Evolutionary conservation across 73 alveolate genomes (phyloP).

Genomic region (Breviolum minutum): DNA sequence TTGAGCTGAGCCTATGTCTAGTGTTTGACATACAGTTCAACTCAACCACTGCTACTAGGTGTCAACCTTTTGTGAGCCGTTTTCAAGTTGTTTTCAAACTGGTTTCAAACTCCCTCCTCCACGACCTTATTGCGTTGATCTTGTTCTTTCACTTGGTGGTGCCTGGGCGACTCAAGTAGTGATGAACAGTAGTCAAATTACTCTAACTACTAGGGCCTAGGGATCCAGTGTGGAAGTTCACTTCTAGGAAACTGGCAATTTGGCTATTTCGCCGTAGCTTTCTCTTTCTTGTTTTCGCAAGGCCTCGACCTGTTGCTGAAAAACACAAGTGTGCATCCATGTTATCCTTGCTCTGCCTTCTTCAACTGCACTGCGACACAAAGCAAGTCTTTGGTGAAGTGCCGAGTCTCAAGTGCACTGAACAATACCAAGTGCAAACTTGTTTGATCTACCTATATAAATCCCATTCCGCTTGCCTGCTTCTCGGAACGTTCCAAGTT

Average conservation of each 20-base stretch:
- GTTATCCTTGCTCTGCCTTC: neutral
- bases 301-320: slow-evolving; percentile 76
- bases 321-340: too few species aligned
- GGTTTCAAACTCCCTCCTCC: slow-evolving; percentile 14
- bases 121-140: slow-evolving; percentile 85
- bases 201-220: neutral
- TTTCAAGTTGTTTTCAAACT: neutral
- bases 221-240: neutral
- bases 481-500: slow-evolving; percentile 77
- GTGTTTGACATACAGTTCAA: neutral
- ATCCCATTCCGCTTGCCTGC: slow-evolving; percentile 9
- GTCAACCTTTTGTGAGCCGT: neutral
- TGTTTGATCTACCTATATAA: too few species aligned
- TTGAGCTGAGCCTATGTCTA: slow-evolving; percentile 59
- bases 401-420: too few species aligned
- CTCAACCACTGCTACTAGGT: too few species aligned
- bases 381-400: too few species aligned
- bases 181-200: neutral
- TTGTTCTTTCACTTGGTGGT: slow-evolving; percentile 78
- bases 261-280: slow-evolving; percentile 73
- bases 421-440: too few species aligned
- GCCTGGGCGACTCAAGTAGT: neutral
- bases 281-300: slow-evolving; percentile 88
- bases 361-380: neutral
- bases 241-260: slow-evolving; percentile 18